phyloP scores from a whole-genome alignment of 202 grass and related monocot species.

The Dendrocalamus latiflorus region DNA sequence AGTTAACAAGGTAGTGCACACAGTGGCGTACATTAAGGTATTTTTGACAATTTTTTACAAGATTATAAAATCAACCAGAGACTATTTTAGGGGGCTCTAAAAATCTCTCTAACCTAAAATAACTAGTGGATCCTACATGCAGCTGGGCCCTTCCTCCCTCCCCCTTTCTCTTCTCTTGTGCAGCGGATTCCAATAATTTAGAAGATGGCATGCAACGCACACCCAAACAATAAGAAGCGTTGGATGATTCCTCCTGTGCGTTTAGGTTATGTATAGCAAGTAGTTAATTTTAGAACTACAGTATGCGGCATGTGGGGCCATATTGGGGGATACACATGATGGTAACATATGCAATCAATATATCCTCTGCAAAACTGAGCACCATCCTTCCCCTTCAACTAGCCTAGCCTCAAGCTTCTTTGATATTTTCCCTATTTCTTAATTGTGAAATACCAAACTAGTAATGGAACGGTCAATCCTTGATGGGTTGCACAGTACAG shows the following conservation, averaged over 20 bases:
- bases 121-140: not conserved
- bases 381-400: not conserved
- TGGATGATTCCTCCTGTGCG: not conserved
- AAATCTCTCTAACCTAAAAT: not conserved
- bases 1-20: not conserved
- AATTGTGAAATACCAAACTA: not conserved
- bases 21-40: not conserved
- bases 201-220: not conserved
- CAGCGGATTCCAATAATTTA: not conserved
- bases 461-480: not conserved
- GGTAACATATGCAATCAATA: not conserved
- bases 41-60: not conserved
- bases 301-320: not conserved
- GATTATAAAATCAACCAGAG: not conserved
- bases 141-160: not conserved
- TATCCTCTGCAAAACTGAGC: not conserved
- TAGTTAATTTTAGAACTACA: conserved; percentile 1
- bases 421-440: not conserved
- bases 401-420: not conserved
- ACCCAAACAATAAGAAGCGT: not conserved
- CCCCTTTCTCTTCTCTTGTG: not conserved
- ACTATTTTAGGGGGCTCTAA: not conserved
- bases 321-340: not conserved
- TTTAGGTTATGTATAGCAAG: not conserved
- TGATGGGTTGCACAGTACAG: not conserved